Evolutionary conservation across 75 land plant species (phyloP), one percentile per base, ranked within the genome.

Genomic region (Picea glauca): DNA sequence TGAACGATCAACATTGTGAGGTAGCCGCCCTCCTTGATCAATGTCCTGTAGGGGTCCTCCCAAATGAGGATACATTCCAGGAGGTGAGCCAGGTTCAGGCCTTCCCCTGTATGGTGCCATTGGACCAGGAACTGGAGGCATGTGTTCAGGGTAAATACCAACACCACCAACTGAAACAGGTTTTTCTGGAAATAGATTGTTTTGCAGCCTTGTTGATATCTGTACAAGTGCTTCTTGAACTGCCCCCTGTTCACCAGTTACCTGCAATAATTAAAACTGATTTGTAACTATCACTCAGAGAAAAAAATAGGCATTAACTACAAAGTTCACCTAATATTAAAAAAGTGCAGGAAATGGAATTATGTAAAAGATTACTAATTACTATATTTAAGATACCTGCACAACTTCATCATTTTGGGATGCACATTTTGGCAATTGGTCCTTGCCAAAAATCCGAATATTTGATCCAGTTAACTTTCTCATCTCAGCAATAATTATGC

Each of bases 401-500:
- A 94, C 89, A 5, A 94, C 87, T 80, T 94, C 97, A 72, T 85
- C 84, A 87, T 85, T 86, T 67, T 89, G 90, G 18, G 78, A 76
- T 67, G 88, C 91, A 89, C 88, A 82, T 75, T 84, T 76, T 61
- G 98, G 93, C 46, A 83, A 77, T 70, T 86, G 83, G 65, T 92
- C 98, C 80, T 92, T 93, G 8, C 83, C 86, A 80, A 90, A 81
- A 38, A 94, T 83, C 35, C 91, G 88, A 13, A 94, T 91, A 66
- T 85, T 79, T 63, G 98, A 91, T 33, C 93, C 87, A 72, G 95
- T 65, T 30, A 64, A 50, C 78, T 87, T 89, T 76, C 98, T 88
- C 95, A 94, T 94, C 75, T 94, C 98, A 58, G 90, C 77, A 23
- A 94, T 91, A 63, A 94, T 79, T 23, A 85, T 30, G 46, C 98